These are phyloP conservation scores for Spergularia bocconei DNA, from an alignment of 148 eudicot genomes.

Conservation along the genomic window DNA sequence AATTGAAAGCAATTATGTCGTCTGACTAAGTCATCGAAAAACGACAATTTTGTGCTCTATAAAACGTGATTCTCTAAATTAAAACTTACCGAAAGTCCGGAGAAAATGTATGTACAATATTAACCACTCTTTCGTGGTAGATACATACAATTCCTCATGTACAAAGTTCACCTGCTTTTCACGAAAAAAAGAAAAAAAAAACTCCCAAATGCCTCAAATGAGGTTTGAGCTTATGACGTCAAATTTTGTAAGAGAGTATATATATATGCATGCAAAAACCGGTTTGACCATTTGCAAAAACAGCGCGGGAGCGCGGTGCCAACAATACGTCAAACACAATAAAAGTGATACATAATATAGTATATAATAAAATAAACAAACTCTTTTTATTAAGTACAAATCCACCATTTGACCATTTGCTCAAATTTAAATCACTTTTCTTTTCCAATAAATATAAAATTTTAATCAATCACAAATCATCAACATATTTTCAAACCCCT, in stretches of 20 bases:
- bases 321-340: slow-evolving; percentile 15
- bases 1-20: neutral
- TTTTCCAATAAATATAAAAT: neutral
- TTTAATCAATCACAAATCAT: no score
- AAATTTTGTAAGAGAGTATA: no score
- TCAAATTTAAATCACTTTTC: neutral
- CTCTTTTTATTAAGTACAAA: neutral
- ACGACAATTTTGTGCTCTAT: no score
- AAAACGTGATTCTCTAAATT: no score
- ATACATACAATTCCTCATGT: no score
- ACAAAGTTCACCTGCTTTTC: no score
- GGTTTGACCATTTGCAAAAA: slow-evolving; percentile 13
- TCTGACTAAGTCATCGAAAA: neutral
- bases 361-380: no score
- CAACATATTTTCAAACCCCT: neutral
- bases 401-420: slow-evolving; percentile 15
- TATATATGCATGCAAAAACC: neutral
- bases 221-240: neutral
- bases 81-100: no score
- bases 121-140: no score
- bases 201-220: neutral
- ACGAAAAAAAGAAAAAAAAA: no score
- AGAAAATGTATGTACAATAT: no score
- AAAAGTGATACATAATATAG: neutral
- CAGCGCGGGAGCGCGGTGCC: neutral